Evolutionary conservation across 352 stramenopile species (phyloP).

Genomic region (Phytophthora fragariaefolia): DNA sequence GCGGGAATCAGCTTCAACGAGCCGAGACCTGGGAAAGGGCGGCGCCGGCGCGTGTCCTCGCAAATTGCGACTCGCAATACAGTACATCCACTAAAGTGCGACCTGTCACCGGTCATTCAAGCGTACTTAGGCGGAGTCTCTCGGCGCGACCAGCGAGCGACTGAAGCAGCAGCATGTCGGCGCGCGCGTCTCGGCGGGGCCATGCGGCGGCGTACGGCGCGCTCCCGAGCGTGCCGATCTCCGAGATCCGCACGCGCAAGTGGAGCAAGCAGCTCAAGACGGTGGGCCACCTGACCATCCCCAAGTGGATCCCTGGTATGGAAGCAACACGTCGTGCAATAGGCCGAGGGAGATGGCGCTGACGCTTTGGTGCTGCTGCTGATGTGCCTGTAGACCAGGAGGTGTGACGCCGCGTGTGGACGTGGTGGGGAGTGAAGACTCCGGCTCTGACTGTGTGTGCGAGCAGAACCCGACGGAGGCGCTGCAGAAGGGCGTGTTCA

Average conservation of each 20-base stretch:
- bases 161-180: conserved; percentile 48
- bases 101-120: neutral
- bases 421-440: no score
- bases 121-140: conserved; percentile 3
- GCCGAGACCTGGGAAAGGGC: conserved; percentile 17
- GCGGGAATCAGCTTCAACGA: conserved; percentile 18
- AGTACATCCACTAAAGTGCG: no score
- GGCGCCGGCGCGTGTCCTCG: conserved; percentile 1
- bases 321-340: neutral
- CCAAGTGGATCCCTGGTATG: conserved; percentile 79
- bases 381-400: conserved; percentile 52
- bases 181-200: conserved; percentile 47
- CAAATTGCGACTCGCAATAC: no score
- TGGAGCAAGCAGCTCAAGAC: conserved; percentile 75
- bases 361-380: conserved; percentile 22
- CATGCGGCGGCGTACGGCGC: conserved; percentile 42
- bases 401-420: no score
- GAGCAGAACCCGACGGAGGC: conserved; percentile 64
- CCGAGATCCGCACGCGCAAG: conserved; percentile 76
- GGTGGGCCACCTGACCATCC: conserved; percentile 73
- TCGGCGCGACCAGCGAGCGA: neutral
- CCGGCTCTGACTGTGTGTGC: neutral
- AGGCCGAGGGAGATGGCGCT: conserved; percentile 1
- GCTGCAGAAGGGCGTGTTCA: conserved; percentile 64
- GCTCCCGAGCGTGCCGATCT: conserved; percentile 53